Base-by-base conservation (phyloP, 345 rosid species). In the Lepidium africanum region DNA sequence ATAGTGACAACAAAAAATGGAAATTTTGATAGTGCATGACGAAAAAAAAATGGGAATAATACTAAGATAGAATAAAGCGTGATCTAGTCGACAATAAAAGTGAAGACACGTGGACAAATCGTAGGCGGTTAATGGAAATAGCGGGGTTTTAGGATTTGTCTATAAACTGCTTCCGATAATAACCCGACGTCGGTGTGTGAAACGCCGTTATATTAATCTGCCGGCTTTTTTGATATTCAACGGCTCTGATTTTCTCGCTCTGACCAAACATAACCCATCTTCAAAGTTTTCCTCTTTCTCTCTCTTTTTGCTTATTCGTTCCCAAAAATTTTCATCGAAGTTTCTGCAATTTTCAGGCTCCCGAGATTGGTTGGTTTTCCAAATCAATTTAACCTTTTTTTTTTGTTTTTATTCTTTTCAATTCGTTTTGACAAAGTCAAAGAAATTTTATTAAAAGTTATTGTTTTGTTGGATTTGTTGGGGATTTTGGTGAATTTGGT, bases 211-310 rank as follows among this genome's bases (percentile, higher is more conserved):
- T 40, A 38, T 51, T 25, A 47, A 46, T 68, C 63, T 13, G 56
- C 77, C 73, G 77, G 47, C 73, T 74, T 46, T 15, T 37, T 51
- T 0, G 5, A 7, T 54, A 8, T 55, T 51, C 64, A 74, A 74
- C 69, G 73, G 73, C 64, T 67, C 42, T 64, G 64, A 74, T 74
- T 61, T 21, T 23, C 11, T 47, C 35, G 33, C 46, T 53, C 38
- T 43, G 16, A 46, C 78, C 65, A 53, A 60, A 46, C 78, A 64
- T 46, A 60, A 68, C 78, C 69, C 73, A 60, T 74, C 74, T 68
- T 47, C 70, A 0, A 12, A 59, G 57, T 11, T 37, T 67, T 51
- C 47, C 61, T 59, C 43, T 68, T 17, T 43, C 16, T 41, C 2
- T n/a, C 40, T 58, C 12, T 45, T 3, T 46, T 35, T 25, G 2